Evolutionary conservation across 495 filamentous ascomycete genomes (phyloP), one percentile per base, ranked within the genome.

Genomic region (Penicillium daleae): DNA sequence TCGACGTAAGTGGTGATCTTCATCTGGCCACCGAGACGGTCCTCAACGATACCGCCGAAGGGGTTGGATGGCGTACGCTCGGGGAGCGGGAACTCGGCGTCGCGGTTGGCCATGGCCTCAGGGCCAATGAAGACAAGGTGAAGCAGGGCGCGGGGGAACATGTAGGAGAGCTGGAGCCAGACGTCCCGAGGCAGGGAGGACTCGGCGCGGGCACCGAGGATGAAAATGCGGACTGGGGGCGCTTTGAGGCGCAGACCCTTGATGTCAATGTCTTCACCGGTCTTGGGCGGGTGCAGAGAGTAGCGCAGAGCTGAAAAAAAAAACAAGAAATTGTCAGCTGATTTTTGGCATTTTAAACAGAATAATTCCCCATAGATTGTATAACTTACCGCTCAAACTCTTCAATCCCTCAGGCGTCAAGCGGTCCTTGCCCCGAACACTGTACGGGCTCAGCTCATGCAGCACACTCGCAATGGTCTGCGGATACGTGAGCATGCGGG

Each of bases 1-100:
- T 99, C 96, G 26, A 97, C 93, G 67, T 92, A 97, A 0, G 95
- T 99, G 69, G 86, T 92, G 65, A 99, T 96, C 80, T 98, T 98
- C 87, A 97, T 87, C 57, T 87, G 86, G 21, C 88, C 85, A 66
- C 87, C 89, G 2, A 98, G 82, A 19, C 94, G 83, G 72, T 93
- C 92, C 77, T 99, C 96, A 8, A 97, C 87, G 24, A 98, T 83
- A 9, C 90, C 92, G 13, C 96, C 96, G 67, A 93, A 99, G 0
- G 96, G 95, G 67, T 99, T 99, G 3, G 75, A 73, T 3, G 91
- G 82, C 0, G 90, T 95, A 44, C 92, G 87, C 53, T 90, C 86
- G 4, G 95, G 95, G 17, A 98, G 82, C 0, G 95, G 95, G 71
- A 93, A 95, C 71, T 99, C 95, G 40, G 85, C 81, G 63, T 97